Base-by-base conservation (phyloP, 179 eudicot genomes). In the Sideroxylon spinosum region DNA sequence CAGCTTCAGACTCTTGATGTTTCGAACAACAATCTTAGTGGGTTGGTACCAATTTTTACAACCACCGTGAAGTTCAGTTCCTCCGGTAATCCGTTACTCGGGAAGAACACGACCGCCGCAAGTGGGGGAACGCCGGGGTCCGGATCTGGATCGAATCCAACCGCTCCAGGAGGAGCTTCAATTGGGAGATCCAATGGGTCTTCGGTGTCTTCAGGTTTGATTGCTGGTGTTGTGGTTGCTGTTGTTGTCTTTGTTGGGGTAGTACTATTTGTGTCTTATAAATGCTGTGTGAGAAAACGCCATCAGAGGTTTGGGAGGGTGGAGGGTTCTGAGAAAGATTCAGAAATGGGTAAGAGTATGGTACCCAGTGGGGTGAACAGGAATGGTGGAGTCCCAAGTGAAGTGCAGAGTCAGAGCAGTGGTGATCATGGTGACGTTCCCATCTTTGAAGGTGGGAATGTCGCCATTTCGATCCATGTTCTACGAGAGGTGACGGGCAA, bases 401-500 rank as follows among this genome's bases (percentile, higher is more conserved):
- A 91, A 44, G 76, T 91, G 71, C 89, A 89, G 53, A 88, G 91
- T 82, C 90, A 86, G 77, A 87, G 88, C 48, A 90, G 94, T n/a
- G 88, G 88, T 48, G 91, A 86, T 76, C 88, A 75, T 71, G 78
- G 87, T 44, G 88, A 87, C 7, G 78, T 88, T 59, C 85, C 86
- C 4, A 74, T 82, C 14, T 86, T 84, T 57, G 92, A 87, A 78
- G 87, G 89, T 67, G 86, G 85, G 71, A 87, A 80, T 74, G 82
- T 87, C 9, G 85, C 76, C 1, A 87, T 89, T 68, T 87, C 92
- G 26, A 82, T 89, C 56, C 81, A 89, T 57, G 86, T 85, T 19
- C 88, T 90, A 65, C 70, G 89, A 6, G 87, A 86, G 29, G 94
- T 86, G 77, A 90, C 94, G 0, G 67, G 82, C 76, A 86, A 90